Percentiles rank a stretch among this genome's conserved stretches.
These are phyloP conservation scores for Mycena polygramma DNA, from an alignment of 768 basidiomycete genomes.

Conservation along the genomic window DNA sequence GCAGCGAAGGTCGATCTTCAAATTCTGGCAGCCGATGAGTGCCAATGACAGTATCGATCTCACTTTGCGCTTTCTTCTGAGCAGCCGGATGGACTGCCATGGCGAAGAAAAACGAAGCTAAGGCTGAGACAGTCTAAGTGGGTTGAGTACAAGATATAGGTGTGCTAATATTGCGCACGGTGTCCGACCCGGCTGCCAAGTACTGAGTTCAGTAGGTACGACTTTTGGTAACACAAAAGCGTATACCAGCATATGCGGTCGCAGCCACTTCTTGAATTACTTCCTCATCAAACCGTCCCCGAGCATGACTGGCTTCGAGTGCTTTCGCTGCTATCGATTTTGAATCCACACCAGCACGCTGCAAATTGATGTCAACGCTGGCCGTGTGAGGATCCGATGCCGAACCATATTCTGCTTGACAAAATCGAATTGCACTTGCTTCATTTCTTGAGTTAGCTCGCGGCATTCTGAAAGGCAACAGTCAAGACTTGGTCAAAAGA, in stretches of 20 bases:
- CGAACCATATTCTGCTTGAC: conserved; percentile 25
- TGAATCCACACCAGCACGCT: conserved; percentile 16
- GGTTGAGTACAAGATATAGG: background rate
- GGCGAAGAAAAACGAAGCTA: conserved; percentile 44
- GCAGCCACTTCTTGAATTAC: conserved; percentile 47
- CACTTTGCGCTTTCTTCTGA: conserved; percentile 44
- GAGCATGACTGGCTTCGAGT: conserved; percentile 13
- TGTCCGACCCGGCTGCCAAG: conserved; percentile 35
- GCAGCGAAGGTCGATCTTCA: conserved; percentile 40
- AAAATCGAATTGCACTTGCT: conserved; percentile 22
- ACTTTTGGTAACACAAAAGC: background rate
- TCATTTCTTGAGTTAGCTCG: conserved; percentile 18
- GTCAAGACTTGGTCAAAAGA: background rate
- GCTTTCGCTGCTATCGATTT: conserved; percentile 29
- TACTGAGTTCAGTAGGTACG: background rate
- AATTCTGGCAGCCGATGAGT: conserved; percentile 44
- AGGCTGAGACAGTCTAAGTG: conserved; percentile 40
- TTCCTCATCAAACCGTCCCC: conserved; percentile 29
- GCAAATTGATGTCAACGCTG: background rate
- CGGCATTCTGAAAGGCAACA: conserved; percentile 22
- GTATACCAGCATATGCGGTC: conserved; percentile 47
- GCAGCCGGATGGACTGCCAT: conserved; percentile 45
- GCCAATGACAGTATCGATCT: conserved; percentile 47
- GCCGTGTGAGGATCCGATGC: background rate
- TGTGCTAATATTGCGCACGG: conserved; percentile 25